phyloP scores from a whole-genome alignment of 2,329 filamentous ascomycete species.

The Pyricularia sp. region DNA sequence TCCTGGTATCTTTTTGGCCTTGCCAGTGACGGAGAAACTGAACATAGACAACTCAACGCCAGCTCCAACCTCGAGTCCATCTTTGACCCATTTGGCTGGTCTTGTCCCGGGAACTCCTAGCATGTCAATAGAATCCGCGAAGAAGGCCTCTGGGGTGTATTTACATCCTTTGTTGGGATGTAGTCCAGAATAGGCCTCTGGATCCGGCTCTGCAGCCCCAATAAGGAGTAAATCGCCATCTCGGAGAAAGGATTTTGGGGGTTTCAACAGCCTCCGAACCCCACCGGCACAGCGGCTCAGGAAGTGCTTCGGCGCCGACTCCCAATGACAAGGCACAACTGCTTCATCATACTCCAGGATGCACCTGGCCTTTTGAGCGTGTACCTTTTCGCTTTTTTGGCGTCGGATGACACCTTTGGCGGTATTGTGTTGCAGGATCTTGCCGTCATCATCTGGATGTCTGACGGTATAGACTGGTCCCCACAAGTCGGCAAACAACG shows the following conservation, averaged over 20 bases:
- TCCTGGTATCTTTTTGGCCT: neutral
- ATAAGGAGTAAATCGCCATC: neutral
- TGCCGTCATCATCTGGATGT: neutral
- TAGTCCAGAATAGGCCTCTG: neutral
- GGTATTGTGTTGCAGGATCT: neutral
- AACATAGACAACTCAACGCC: neutral
- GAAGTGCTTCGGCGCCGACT: neutral
- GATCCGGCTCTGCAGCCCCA: neutral
- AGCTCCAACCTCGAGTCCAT: neutral
- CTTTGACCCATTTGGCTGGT: neutral
- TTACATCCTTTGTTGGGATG: neutral
- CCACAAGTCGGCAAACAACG: neutral
- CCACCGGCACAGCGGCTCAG: neutral
- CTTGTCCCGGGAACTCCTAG: neutral
- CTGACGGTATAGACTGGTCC: neutral
- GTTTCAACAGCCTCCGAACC: neutral
- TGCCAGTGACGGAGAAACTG: neutral
- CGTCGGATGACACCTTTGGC: neutral
- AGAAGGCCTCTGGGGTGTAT: neutral
- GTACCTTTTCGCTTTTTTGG: neutral
- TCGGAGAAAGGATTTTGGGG: neutral
- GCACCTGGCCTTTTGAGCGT: neutral
- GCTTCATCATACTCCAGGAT: neutral
- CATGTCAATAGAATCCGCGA: neutral
- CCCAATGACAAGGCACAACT: neutral